A percentile compares a stretch with the other conserved stretches of the same genome.
These are phyloP conservation scores for Discostella stelligeroides DNA, from an alignment of 108 stramenopile species.

Conservation along the genomic window DNA sequence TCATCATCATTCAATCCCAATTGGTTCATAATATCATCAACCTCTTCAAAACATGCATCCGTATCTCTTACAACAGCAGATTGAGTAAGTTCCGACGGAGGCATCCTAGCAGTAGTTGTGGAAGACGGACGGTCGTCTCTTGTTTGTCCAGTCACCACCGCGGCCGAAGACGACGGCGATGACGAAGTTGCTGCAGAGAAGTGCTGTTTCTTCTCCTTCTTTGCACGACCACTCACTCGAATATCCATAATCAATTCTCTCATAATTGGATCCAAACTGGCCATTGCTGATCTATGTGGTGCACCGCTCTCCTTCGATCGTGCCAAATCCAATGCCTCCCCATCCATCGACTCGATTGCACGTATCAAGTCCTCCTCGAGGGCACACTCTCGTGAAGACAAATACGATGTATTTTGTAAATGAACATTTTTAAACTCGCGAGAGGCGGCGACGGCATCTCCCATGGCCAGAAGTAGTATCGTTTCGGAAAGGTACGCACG, in stretches of 20 bases:
- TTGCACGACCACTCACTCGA: constrained; percentile 71
- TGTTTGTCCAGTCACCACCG: constrained; percentile 3
- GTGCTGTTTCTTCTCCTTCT: constrained; percentile 49
- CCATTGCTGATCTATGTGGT: constrained; percentile 65
- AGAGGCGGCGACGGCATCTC: constrained; percentile 82
- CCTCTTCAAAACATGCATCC: constrained; percentile 43
- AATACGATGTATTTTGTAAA: constrained; percentile 74
- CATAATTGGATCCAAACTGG: constrained; percentile 66
- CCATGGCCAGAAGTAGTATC: constrained; percentile 76
- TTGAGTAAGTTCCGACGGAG: constrained; percentile 4
- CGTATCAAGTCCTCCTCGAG: constrained; percentile 87
- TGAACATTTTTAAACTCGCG: constrained; percentile 81
- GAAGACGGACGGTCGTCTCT: neutral
- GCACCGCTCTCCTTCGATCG: constrained; percentile 53
- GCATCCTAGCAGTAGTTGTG: too few relatives aligned
- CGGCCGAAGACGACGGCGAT: neutral
- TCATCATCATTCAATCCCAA: constrained; percentile 48
- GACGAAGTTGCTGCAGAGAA: neutral
- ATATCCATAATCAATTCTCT: constrained; percentile 59
- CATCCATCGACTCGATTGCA: constrained; percentile 71
- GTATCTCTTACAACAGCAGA: constrained; percentile 35
- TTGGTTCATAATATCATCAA: constrained; percentile 57
- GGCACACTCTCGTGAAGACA: constrained; percentile 85
- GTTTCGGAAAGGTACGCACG: constrained; percentile 72
- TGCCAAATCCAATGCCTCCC: constrained; percentile 75